These are phyloP conservation scores for Gracilaria gracilis DNA, from an alignment of 23 red algal species.

Conservation along the genomic window DNA sequence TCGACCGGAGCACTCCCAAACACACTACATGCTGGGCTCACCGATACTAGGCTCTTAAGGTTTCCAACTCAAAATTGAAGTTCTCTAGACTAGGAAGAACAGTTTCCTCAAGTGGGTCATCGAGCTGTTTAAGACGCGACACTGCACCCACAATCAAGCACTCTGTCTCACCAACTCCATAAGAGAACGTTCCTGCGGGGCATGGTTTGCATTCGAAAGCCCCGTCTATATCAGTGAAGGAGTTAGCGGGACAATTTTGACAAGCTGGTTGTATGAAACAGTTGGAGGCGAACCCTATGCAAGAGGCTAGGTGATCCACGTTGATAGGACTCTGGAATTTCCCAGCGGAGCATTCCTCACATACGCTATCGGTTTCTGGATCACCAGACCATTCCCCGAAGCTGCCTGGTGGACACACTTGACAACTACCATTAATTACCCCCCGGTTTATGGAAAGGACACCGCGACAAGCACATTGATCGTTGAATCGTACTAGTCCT, in stretches of 20 bases:
- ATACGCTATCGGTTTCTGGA: neutral
- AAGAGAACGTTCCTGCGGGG: constrained; percentile 18
- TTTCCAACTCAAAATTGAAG: no score
- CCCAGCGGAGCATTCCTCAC: constrained; percentile 11
- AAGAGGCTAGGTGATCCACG: neutral
- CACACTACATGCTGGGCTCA: no score
- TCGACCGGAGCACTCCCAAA: no score
- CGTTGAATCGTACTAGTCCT: constrained; percentile 1
- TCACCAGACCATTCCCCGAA: neutral
- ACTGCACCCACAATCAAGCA: constrained; percentile 5
- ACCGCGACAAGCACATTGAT: constrained; percentile 7
- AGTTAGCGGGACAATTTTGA: neutral
- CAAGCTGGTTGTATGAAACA: neutral
- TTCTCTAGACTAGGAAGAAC: no score
- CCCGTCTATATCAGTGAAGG: constrained; percentile 8
- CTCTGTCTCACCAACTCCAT: constrained; percentile 16
- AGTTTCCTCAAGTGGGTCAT: neutral
- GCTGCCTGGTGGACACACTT: constrained; percentile 11
- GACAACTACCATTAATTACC: constrained; percentile 19
- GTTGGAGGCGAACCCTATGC: neutral
- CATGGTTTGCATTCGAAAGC: constrained; percentile 26
- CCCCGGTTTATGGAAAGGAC: neutral
- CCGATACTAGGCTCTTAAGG: no score
- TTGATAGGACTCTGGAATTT: neutral
- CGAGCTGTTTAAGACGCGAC: neutral